phyloP scores from a whole-genome alignment of 1,284 basidiomycete species.

The Phylloboletellus chloephorus region DNA sequence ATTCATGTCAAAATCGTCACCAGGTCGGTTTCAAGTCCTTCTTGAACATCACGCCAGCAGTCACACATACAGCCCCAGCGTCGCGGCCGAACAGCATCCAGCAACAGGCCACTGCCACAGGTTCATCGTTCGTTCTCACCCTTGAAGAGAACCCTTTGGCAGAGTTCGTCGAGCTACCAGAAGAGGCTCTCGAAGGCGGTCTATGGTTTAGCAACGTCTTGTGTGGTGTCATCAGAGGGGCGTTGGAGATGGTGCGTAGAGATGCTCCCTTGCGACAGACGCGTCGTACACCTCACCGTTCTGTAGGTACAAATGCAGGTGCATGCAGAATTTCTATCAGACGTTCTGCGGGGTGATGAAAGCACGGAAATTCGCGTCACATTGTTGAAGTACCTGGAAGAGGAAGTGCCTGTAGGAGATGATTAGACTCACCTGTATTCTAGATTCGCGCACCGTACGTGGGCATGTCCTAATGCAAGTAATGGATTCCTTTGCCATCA shows the following conservation, averaged over 20 bases:
- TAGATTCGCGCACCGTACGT: constrained; percentile 8
- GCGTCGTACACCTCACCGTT: constrained; percentile 14
- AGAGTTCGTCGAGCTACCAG: constrained; percentile 96
- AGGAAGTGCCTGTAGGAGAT: constrained; percentile 82
- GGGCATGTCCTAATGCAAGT: constrained; percentile 8
- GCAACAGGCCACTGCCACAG: constrained; percentile 36
- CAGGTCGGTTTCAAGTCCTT: constrained; percentile 98
- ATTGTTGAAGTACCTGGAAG: constrained; percentile 88
- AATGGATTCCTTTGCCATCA: not conserved
- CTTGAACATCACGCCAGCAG: constrained; percentile 84
- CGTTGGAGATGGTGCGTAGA: constrained; percentile 88
- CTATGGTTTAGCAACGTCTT: constrained; percentile 97
- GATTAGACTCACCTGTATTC: constrained; percentile 46
- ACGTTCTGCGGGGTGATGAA: constrained; percentile 90
- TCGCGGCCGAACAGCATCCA: constrained; percentile 39
- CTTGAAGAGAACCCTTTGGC: constrained; percentile 96
- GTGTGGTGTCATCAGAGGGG: constrained; percentile 89
- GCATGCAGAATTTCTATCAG: constrained; percentile 84
- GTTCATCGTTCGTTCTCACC: constrained; percentile 72
- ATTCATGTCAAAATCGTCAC: not conserved
- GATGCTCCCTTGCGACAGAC: not conserved
- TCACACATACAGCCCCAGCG: constrained; percentile 61
- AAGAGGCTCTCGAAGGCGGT: constrained; percentile 87
- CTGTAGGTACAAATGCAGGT: constrained; percentile 94
- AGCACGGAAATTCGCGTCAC: constrained; percentile 90